A percentile compares a stretch with the other conserved stretches of the same genome.
These are phyloP conservation scores for Avena atlantica DNA, from an alignment of 176 grass and related monocot genomes.

Conservation along the genomic window DNA sequence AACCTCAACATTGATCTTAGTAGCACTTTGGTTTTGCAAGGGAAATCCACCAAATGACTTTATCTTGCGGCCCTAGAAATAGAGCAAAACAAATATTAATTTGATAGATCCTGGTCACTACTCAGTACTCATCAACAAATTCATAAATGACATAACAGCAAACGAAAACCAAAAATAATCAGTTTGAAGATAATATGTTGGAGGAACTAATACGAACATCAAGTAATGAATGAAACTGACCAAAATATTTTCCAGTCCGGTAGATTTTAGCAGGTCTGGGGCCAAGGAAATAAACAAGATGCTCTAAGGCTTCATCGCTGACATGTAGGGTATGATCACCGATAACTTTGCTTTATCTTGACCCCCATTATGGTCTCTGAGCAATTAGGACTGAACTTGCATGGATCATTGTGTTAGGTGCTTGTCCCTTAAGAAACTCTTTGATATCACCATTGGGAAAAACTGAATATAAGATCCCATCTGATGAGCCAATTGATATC, in stretches of 20 bases:
- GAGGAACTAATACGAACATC: neutral
- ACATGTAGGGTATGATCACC: slow-evolving; percentile 57
- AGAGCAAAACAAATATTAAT: neutral
- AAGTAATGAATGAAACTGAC: slow-evolving; percentile 40
- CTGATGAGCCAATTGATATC: slow-evolving; percentile 73
- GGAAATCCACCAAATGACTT: neutral
- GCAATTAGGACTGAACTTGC: slow-evolving; percentile 64
- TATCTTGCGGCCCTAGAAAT: neutral
- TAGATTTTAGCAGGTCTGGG: slow-evolving; percentile 65
- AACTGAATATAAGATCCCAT: slow-evolving; percentile 76
- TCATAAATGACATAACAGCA: slow-evolving; percentile 54
- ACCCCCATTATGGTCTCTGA: slow-evolving; percentile 68
- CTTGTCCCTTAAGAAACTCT: slow-evolving; percentile 60
- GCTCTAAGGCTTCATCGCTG: slow-evolving; percentile 50
- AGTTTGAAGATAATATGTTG: neutral
- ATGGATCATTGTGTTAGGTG: slow-evolving; percentile 60
- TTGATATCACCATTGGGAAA: slow-evolving; percentile 61
- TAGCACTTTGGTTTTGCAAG: neutral
- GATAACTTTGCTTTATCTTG: slow-evolving; percentile 50
- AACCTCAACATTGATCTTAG: neutral
- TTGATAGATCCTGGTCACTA: no score
- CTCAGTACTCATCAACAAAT: slow-evolving; percentile 47
- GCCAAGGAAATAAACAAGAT: slow-evolving; percentile 64
- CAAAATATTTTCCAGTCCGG: slow-evolving; percentile 70
- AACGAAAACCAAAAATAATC: slow-evolving; percentile 8